Conservation (phyloP, 1,139 yeast genomes). For the Spencermartinsiella ligniputridi region DNA sequence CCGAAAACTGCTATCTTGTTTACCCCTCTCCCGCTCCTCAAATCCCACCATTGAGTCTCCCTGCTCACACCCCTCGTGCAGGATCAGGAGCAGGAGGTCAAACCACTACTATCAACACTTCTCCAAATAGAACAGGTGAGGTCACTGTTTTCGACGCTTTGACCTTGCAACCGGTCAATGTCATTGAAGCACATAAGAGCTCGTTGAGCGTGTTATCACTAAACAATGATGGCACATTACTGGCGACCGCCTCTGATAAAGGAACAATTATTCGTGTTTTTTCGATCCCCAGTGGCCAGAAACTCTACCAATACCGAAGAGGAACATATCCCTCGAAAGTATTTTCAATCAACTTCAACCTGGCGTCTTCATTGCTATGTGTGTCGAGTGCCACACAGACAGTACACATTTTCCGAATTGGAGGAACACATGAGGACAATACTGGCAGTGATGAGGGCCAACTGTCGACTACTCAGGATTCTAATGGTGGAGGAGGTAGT, state of each 20-base stretch:
- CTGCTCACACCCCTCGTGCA: constrained; percentile 8
- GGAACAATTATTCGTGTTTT: constrained; percentile 92
- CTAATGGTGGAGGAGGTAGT: no score
- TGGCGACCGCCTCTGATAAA: constrained; percentile 93
- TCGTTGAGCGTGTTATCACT: constrained; percentile 74
- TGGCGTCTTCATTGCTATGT: constrained; percentile 66
- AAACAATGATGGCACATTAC: constrained; percentile 71
- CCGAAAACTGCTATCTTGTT: constrained; percentile 64
- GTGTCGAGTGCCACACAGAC: constrained; percentile 92
- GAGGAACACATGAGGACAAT: background rate
- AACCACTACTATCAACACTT: constrained; percentile 12
- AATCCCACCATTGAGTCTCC: constrained; percentile 37
- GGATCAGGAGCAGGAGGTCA: background rate
- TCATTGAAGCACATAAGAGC: constrained; percentile 90
- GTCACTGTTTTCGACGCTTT: constrained; percentile 78
- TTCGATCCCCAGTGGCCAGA: constrained; percentile 75
- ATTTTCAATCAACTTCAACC: constrained; percentile 76
- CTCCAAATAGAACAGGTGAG: constrained; percentile 61
- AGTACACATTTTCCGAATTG: constrained; percentile 72
- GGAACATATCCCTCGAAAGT: constrained; percentile 92
- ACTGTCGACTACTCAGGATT: background rate
- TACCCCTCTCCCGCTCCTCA: constrained; percentile 71
- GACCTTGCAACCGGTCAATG: constrained; percentile 77
- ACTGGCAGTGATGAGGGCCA: background rate
- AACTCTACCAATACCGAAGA: constrained; percentile 83